A percentile compares a stretch with the other conserved stretches of the same genome.
phyloP scores from a whole-genome alignment of 257 asterid species.

The Mitragyna speciosa region DNA sequence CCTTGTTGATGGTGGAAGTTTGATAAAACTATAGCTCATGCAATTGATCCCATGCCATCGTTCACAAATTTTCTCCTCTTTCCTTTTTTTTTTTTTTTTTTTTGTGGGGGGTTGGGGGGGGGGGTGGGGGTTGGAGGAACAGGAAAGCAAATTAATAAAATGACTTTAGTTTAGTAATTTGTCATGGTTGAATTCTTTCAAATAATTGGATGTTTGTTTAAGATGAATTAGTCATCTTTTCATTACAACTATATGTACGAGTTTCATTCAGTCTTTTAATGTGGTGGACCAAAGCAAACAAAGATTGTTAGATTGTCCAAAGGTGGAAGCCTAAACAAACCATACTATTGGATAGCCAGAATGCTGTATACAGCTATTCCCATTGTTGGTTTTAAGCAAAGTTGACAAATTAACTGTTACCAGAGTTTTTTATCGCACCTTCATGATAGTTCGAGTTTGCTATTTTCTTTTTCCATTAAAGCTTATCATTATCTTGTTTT shows the following conservation, averaged over 20 bases:
- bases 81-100: too few species aligned
- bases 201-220: not conserved
- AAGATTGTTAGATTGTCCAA: not conserved
- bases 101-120: too few species aligned
- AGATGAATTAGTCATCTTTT: not conserved
- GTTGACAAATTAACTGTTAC: not conserved
- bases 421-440: not conserved
- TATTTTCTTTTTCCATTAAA: not conserved
- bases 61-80: not conserved
- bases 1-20: not conserved
- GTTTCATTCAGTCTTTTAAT: not conserved
- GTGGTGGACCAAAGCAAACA: not conserved
- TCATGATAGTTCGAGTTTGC: not conserved
- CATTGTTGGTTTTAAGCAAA: not conserved
- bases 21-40: not conserved
- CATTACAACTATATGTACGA: not conserved
- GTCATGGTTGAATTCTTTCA: not conserved
- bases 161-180: not conserved
- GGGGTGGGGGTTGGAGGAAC: too few species aligned
- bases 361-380: not conserved
- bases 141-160: not conserved
- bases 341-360: not conserved
- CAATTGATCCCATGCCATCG: not conserved
- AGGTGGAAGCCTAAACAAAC: not conserved
- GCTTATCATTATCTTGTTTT: not conserved